phyloP scores from a whole-genome alignment of 2,329 filamentous ascomycete species.

The Orbilia brochopaga region DNA sequence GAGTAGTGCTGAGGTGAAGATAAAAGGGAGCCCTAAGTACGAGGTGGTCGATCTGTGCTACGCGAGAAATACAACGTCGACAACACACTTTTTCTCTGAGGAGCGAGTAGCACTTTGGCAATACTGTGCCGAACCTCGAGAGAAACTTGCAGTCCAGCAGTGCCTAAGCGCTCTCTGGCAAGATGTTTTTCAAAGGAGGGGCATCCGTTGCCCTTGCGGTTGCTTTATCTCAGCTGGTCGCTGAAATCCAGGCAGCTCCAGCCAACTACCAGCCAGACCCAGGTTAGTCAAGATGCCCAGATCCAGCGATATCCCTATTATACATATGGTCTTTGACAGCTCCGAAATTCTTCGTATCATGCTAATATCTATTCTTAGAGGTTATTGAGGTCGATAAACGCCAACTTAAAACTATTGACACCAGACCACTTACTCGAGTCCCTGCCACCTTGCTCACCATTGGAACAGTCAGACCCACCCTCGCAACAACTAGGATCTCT shows the following conservation, averaged over 20 bases:
- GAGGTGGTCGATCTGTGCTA: slow-evolving; percentile 13
- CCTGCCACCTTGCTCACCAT: slow-evolving; percentile 1
- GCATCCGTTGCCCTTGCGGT: slow-evolving; percentile 28
- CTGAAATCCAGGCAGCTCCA: slow-evolving; percentile 29
- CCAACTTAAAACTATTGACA: not conserved
- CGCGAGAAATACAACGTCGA: slow-evolving; percentile 23
- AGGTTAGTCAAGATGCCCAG: slow-evolving; percentile 14
- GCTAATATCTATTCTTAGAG: not conserved
- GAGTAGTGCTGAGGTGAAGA: no score
- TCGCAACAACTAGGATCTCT: no score
- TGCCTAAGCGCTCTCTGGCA: slow-evolving; percentile 17
- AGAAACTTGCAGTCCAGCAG: not conserved
- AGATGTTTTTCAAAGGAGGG: slow-evolving; percentile 33
- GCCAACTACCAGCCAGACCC: slow-evolving; percentile 25
- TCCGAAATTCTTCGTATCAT: no score
- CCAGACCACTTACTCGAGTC: not conserved
- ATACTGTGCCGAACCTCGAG: no score
- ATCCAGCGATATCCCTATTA: not conserved
- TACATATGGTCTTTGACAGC: not conserved
- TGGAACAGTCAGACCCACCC: slow-evolving; percentile 1
- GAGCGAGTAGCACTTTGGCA: no score
- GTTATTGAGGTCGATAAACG: not conserved
- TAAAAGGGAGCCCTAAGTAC: no score
- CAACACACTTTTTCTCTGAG: slow-evolving; percentile 18
- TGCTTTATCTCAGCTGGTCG: slow-evolving; percentile 16